phyloP scores from a whole-genome alignment of 768 basidiomycete genomes.

The Tricholoma furcatifolium region DNA sequence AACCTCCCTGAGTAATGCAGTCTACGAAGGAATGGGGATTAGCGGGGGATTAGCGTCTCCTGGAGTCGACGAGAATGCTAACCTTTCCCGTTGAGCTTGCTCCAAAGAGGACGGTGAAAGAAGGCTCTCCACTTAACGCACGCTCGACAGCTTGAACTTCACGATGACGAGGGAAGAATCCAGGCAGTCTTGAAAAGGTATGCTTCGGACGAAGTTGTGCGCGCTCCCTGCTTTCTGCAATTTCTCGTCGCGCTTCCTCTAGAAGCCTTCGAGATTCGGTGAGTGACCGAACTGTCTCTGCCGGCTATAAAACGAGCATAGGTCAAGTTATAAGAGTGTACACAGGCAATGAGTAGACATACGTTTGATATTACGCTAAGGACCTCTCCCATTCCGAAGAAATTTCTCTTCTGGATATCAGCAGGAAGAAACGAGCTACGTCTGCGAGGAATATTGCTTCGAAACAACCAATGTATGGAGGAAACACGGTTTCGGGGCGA shows the following conservation, averaged over 20 bases:
- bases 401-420: conserved; percentile 64
- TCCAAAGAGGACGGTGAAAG: conserved; percentile 79
- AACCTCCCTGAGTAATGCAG: conserved; percentile 75
- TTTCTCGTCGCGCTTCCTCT: conserved; percentile 76
- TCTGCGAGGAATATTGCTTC: conserved; percentile 68
- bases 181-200: conserved; percentile 74
- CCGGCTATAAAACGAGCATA: conserved; percentile 48
- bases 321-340: conserved; percentile 1
- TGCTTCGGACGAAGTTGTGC: conserved; percentile 70
- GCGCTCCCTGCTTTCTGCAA: conserved; percentile 65
- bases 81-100: conserved; percentile 84
- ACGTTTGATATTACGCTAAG: conserved; percentile 75
- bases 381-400: conserved; percentile 82
- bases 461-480: conserved; percentile 73
- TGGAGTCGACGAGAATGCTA: conserved; percentile 3
- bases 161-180: conserved; percentile 67
- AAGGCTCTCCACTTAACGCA: conserved; percentile 65
- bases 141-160: conserved; percentile 69
- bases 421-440: conserved; percentile 58
- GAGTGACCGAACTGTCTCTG: conserved; percentile 74
- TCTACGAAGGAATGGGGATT: conserved; percentile 40
- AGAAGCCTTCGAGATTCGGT: conserved; percentile 74
- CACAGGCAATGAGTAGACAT: conserved; percentile 23
- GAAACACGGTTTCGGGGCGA: conserved; percentile 23
- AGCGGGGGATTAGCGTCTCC: neutral